phyloP scores from a whole-genome alignment of 441 rosid species.

The Pelargonium fulgidum region DNA sequence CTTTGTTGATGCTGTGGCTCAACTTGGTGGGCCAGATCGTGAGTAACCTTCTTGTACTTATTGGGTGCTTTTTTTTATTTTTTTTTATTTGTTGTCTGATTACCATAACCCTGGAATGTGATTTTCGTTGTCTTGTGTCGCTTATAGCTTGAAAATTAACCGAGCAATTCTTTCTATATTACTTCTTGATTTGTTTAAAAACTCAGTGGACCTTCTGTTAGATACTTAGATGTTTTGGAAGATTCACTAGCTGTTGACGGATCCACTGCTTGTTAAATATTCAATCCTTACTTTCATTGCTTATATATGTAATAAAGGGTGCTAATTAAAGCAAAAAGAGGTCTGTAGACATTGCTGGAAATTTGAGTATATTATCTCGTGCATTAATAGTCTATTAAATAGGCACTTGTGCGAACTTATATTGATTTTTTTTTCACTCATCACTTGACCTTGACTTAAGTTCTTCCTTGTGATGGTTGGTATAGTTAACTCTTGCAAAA shows the following conservation, averaged over 20 bases:
- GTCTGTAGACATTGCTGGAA: background rate
- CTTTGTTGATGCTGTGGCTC: conserved; percentile 71
- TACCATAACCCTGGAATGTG: background rate
- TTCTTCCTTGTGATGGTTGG: background rate
- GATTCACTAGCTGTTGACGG: background rate
- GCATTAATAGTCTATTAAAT: background rate
- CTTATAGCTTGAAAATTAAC: background rate
- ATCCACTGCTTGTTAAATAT: background rate
- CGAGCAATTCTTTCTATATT: background rate
- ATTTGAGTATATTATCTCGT: background rate
- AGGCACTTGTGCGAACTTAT: background rate
- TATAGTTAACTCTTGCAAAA: background rate
- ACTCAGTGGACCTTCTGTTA: background rate
- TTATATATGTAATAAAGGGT: background rate
- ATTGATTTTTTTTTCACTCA: conserved; percentile 1
- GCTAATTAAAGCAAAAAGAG: background rate
- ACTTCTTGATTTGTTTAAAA: no score
- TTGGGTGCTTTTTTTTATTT: background rate
- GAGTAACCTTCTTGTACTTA: conserved; percentile 25
- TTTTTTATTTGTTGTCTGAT: background rate
- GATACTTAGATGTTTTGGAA: background rate
- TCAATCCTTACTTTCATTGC: background rate
- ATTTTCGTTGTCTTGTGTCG: background rate
- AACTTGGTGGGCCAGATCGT: conserved; percentile 82
- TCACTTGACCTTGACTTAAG: background rate